Base-by-base conservation (phyloP, 2,329 filamentous ascomycete species). In the Aspergillus fructus region DNA sequence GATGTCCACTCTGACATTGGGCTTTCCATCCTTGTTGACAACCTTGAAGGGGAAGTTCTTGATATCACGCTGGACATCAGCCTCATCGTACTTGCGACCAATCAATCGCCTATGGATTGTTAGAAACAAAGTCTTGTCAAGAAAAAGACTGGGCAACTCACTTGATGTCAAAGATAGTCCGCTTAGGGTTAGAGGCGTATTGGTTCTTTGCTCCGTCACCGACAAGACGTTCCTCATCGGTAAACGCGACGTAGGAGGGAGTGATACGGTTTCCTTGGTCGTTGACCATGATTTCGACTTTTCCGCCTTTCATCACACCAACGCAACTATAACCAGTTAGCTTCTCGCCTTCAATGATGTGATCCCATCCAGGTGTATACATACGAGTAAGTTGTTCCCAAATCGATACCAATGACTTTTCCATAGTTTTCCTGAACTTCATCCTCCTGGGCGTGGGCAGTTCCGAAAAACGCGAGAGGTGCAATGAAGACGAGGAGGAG, bases 21-120 rank as follows among this genome's bases (percentile, higher is more conserved):
- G 94, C 83, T 97, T 96, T 75, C 88, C 92, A 78, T 89, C 86
- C 83, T 94, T 93, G 83, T 89, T 85, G 72, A 91, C 74, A 61
- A 99, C 90, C 81, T 91, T 91, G 89, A 93, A 99, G 72, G 94
- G 93, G 85, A 96, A 97, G 84, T 97, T 90, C 90, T 99, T 97
- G 74, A 94, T 85, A 74, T 99, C 94, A 74, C 82, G 84, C 82
- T 97, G 93, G 66, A 97, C 88, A 64, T 96, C 90, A 81, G 89
- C 90, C 76, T 94, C 90, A 50, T 80, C 79, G 77, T 83, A 93
- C 80, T 93, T 94, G 77, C 89, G 89, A 71, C 90, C 90, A 73
- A 94, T 93, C 70, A 94, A 78, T 74, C 90, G 90, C 82, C 89
- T 91, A 63, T 7, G 55, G 41, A 3, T 43, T 11, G 50, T 59